Percentiles rank a stretch among this genome's conserved stretches.
These are phyloP conservation scores for Thielaviopsis ethacetica DNA, from an alignment of 2,329 filamentous ascomycete genomes.

Conservation along the genomic window DNA sequence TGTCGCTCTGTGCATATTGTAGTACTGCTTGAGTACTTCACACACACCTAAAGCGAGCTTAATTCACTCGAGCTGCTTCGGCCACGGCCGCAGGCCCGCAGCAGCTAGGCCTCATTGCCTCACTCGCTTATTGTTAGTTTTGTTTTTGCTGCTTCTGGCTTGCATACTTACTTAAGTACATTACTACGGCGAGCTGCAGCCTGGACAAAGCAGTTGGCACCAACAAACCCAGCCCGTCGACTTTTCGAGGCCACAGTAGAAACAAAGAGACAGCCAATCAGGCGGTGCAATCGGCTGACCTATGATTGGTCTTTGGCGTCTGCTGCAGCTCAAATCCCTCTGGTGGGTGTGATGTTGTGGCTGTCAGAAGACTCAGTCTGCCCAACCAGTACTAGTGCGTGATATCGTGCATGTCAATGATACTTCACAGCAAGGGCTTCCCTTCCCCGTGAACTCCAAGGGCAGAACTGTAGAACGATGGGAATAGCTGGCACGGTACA, in stretches of 20 bases:
- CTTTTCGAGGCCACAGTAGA: not conserved
- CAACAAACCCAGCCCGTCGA: not conserved
- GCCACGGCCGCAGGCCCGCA: not conserved
- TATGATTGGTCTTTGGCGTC: not conserved
- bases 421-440: not conserved
- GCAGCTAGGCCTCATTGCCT: not conserved
- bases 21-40: no score
- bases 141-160: not conserved
- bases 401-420: not conserved
- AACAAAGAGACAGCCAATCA: not conserved
- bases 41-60: not conserved
- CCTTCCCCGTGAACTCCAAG: not conserved
- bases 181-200: not conserved
- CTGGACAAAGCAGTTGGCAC: not conserved
- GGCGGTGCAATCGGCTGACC: not conserved
- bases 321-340: not conserved
- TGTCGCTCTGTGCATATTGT: no score
- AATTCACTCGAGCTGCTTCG: no score
- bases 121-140: not conserved
- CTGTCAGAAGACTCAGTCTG: not conserved
- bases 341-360: not conserved
- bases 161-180: not conserved
- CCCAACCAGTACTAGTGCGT: not conserved
- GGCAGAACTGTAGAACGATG: not conserved
- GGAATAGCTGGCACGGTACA: not conserved